Conservation (phyloP, 257 asterid species). For the Lithospermum erythrorhizon region DNA sequence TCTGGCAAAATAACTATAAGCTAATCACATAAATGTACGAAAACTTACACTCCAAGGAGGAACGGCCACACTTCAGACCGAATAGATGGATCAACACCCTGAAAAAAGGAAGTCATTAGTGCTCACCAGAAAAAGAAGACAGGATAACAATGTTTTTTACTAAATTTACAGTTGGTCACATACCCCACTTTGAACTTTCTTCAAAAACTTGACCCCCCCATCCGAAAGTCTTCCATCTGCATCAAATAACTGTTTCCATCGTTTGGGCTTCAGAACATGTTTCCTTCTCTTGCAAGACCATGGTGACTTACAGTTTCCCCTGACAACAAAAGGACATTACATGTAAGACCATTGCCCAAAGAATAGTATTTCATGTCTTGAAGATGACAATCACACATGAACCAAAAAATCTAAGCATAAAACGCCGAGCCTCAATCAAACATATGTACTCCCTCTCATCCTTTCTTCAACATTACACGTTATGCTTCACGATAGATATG, state of each 20-base stretch:
- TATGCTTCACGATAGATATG: too few species aligned
- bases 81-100: conserved; percentile 93
- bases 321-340: conserved; percentile 17
- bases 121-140: conserved; percentile 1
- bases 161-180: conserved; percentile 11
- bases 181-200: conserved; percentile 86
- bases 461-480: too few species aligned
- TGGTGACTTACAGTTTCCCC: conserved; percentile 77
- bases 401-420: too few species aligned
- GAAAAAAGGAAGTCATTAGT: conserved; percentile 15
- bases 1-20: neutral
- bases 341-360: conserved; percentile 5
- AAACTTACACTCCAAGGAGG: conserved; percentile 77
- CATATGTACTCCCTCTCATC: too few species aligned
- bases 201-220: conserved; percentile 80
- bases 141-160: neutral
- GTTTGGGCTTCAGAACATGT: conserved; percentile 54
- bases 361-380: conserved; percentile 5
- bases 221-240: conserved; percentile 57
- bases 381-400: neutral
- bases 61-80: conserved; percentile 92
- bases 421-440: too few species aligned
- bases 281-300: conserved; percentile 87
- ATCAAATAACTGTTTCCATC: conserved; percentile 68
- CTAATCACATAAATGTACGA: conserved; percentile 1